A percentile compares a stretch with the other conserved stretches of the same genome.
Evolutionary conservation across 2,329 filamentous ascomycete species (phyloP).

Genomic region (Plenodomus tracheiphilus): DNA sequence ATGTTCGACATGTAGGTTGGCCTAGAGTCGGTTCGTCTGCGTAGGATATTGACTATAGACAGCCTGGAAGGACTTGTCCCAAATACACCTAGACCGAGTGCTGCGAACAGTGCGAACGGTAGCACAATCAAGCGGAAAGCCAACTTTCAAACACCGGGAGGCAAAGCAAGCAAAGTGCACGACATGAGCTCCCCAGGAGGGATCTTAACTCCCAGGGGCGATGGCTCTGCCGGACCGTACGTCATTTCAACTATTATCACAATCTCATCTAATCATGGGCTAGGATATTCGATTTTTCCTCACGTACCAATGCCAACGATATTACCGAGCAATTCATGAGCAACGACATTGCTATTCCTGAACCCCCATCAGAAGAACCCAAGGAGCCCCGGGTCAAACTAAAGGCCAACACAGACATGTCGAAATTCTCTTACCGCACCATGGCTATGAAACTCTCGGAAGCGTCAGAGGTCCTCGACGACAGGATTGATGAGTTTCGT

Average conservation of each 20-base stretch:
- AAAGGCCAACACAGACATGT: slow-evolving; percentile 82
- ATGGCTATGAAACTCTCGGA: slow-evolving; percentile 95
- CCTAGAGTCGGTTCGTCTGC: neutral
- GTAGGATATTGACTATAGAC: slow-evolving; percentile 10
- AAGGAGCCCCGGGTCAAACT: slow-evolving; percentile 79
- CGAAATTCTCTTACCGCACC: slow-evolving; percentile 88
- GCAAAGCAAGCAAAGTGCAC: slow-evolving; percentile 48
- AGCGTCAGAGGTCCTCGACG: slow-evolving; percentile 89
- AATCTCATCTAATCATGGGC: slow-evolving; percentile 13
- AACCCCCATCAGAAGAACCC: slow-evolving; percentile 72
- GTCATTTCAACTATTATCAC: slow-evolving; percentile 12
- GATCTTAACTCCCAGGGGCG: slow-evolving; percentile 35
- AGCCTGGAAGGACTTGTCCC: slow-evolving; percentile 54
- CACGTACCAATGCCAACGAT: slow-evolving; percentile 78
- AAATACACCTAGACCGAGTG: slow-evolving; percentile 48
- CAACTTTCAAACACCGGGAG: slow-evolving; percentile 54
- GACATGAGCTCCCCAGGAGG: slow-evolving; percentile 56
- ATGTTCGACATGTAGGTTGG: slow-evolving; percentile 75
- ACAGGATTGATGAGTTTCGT: slow-evolving; percentile 89
- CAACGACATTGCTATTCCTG: slow-evolving; percentile 67
- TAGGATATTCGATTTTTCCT: slow-evolving; percentile 69
- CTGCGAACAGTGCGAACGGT: slow-evolving; percentile 47
- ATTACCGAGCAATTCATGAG: slow-evolving; percentile 79
- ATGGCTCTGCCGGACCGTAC: slow-evolving; percentile 46
- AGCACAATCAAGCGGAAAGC: slow-evolving; percentile 58